Evolutionary conservation across 495 filamentous ascomycete genomes (phyloP).

Genomic region (Penicillium paxilli): DNA sequence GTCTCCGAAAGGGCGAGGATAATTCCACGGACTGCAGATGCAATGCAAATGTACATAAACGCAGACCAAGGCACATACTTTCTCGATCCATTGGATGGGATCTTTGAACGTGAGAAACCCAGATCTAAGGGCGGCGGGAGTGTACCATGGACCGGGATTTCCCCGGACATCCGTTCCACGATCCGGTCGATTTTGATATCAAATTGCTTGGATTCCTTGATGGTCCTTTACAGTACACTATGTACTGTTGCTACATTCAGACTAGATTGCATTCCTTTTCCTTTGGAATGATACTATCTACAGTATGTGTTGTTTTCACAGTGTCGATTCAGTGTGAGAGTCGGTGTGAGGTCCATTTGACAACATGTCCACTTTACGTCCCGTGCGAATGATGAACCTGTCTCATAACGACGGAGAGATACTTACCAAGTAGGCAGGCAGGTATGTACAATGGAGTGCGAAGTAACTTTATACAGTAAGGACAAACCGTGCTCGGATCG

Average conservation of each 20-base stretch:
- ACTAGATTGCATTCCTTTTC: no score
- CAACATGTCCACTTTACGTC: neutral
- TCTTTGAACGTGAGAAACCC: conserved; percentile 4
- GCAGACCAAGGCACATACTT: neutral
- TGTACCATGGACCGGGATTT: conserved; percentile 29
- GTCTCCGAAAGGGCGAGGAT: neutral
- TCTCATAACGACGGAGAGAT: neutral
- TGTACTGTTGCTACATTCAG: no score
- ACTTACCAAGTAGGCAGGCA: neutral
- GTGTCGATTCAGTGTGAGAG: neutral
- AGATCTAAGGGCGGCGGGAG: conserved; percentile 17
- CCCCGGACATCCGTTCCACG: conserved; percentile 22
- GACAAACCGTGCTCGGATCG: conserved; percentile 2
- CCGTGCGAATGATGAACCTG: neutral
- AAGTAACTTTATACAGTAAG: neutral
- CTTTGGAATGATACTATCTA: no score
- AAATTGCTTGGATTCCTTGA: neutral
- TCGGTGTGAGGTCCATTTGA: neutral
- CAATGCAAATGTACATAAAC: neutral
- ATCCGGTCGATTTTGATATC: conserved; percentile 10
- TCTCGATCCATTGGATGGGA: neutral
- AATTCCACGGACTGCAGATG: neutral
- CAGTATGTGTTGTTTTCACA: neutral
- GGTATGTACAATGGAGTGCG: neutral
- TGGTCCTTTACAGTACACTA: neutral